Conservation (phyloP, 495 filamentous ascomycete genomes). For the Xylaria curta region DNA sequence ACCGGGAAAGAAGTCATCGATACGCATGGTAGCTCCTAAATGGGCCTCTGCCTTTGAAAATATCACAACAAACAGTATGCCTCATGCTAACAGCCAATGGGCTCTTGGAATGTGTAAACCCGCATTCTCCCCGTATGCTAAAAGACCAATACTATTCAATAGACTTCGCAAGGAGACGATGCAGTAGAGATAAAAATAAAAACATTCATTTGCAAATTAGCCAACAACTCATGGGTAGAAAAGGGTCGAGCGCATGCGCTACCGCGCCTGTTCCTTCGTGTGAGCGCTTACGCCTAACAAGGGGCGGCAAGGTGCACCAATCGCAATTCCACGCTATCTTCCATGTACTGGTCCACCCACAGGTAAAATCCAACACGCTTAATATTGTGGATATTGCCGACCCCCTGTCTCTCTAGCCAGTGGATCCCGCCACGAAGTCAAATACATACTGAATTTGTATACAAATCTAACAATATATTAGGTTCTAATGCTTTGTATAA, state of each 20-base stretch:
- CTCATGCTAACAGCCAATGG: not conserved
- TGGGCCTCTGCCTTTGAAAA: too few relatives aligned
- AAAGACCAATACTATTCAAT: not conserved
- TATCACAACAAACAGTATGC: too few relatives aligned
- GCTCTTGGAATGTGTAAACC: not conserved
- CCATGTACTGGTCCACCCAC: not conserved
- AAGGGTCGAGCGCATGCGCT: not conserved
- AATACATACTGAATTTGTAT: not conserved
- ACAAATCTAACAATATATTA: not conserved
- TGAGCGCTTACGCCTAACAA: constrained; percentile 14
- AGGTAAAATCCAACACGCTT: too few relatives aligned
- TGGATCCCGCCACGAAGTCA: not conserved
- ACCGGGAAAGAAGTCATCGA: too few relatives aligned
- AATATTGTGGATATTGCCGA: too few relatives aligned
- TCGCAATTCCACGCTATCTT: not conserved
- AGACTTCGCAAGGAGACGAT: not conserved
- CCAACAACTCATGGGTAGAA: not conserved
- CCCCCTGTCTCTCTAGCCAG: too few relatives aligned
- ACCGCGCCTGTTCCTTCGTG: constrained; percentile 1
- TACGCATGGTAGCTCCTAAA: too few relatives aligned
- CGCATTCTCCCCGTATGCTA: not conserved
- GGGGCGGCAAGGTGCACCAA: constrained; percentile 22
- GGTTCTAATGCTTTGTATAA: not conserved
- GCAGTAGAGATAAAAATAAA: not conserved
- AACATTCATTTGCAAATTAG: not conserved